Conservation (phyloP, 768 basidiomycete species). For the Boletellus ananas region DNA sequence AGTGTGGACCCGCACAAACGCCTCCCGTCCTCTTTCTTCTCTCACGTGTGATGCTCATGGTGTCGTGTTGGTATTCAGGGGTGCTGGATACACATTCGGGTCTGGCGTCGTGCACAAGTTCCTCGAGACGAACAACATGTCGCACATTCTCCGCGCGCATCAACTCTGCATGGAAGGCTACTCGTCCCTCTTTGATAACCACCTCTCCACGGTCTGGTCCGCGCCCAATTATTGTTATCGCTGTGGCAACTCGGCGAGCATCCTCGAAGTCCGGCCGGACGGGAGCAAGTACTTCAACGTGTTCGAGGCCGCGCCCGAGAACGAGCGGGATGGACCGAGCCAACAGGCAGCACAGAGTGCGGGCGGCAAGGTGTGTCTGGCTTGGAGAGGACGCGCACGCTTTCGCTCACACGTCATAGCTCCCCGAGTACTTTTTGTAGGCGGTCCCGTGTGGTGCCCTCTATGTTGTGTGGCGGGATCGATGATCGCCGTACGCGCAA, state of each 20-base stretch:
- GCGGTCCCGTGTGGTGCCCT: background rate
- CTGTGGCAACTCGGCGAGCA: conserved; percentile 95
- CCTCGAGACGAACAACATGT: conserved; percentile 92
- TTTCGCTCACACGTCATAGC: conserved; percentile 35
- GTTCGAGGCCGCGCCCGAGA: conserved; percentile 97
- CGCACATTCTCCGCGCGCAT: conserved; percentile 95
- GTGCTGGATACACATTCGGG: conserved; percentile 98
- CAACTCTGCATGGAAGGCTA: conserved; percentile 99
- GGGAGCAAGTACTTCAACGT: conserved; percentile 93
- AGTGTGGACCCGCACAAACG: conserved; percentile 3
- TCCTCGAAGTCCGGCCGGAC: conserved; percentile 91
- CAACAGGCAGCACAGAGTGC: conserved; percentile 73
- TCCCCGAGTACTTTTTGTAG: conserved; percentile 77
- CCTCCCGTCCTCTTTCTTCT: conserved; percentile 11
- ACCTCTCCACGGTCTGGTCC: conserved; percentile 96
- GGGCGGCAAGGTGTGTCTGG: conserved; percentile 57
- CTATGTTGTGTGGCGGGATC: conserved; percentile 3
- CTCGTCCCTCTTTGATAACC: conserved; percentile 93
- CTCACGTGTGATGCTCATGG: conserved; percentile 7
- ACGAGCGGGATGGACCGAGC: conserved; percentile 85
- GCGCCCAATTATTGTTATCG: conserved; percentile 99
- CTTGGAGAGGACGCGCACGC: no score
- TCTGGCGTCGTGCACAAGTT: conserved; percentile 98
- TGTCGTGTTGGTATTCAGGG: conserved; percentile 45
- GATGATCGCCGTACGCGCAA: conserved; percentile 3